Evolutionary conservation across 768 basidiomycete genomes (phyloP), one percentile per base, ranked within the genome.

Genomic region (Mycena epipterygia): DNA sequence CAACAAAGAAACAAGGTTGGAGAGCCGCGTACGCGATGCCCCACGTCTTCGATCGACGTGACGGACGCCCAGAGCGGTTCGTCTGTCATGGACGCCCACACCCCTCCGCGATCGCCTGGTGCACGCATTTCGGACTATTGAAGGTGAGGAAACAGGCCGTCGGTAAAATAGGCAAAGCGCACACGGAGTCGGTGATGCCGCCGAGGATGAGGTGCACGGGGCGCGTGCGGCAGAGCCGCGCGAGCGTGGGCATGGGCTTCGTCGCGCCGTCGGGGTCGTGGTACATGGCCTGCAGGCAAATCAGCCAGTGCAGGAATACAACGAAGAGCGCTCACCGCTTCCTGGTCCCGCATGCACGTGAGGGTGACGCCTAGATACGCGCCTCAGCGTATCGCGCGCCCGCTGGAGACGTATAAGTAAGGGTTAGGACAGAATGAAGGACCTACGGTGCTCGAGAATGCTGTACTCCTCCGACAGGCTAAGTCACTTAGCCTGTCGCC

Each of bases 261-360:
- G 82, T 83, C 3, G 88, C 81, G 3, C 90, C 91, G 6, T 88
- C 85, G 29, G 79, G 77, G 64, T 92, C 91, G 44, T 82, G 77
- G 73, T 92, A 92, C 91, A 92, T 92, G 2, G 85, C 86, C 90
- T 91, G 35, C 39, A 63, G 21, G 53, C 42, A 19, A 7, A 53
- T 66, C 46, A 66, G 39, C n/a, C n/a, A n/a, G n/a, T n/a, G n/a
- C n/a, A n/a, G n/a, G n/a, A n/a, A n/a, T n/a, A n/a, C n/a, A n/a
- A n/a, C n/a, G n/a, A n/a, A n/a, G 21, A 13, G n/a, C n/a, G 80
- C 87, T 66, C 71, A 91, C 90, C 56, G 83, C 85, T 81, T 93
- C 91, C 75, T 93, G 89, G 48, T 90, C 84, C 25, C 87, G 85
- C 0, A 85, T 87, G 72, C 91, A 93, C 9, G 88, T 87, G 4